phyloP scores from a whole-genome alignment of 768 basidiomycete genomes.

The Boletus vinaceobasis region DNA sequence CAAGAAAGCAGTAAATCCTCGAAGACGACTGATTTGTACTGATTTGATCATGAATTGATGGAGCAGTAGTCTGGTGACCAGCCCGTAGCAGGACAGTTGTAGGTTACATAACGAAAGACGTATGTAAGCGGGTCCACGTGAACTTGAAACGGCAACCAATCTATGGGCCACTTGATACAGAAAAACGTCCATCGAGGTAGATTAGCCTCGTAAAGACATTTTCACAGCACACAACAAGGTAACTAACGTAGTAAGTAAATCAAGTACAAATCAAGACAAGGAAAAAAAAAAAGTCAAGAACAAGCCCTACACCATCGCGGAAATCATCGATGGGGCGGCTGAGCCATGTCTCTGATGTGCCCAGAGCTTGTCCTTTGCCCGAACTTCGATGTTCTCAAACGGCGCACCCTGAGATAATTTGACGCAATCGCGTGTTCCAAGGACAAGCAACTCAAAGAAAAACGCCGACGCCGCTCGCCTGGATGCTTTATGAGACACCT shows the following conservation, averaged over 20 bases:
- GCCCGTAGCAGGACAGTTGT: too few relatives aligned
- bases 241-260: neutral
- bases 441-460: slow-evolving; percentile 96
- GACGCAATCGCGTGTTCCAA: slow-evolving; percentile 90
- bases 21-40: neutral
- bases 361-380: slow-evolving; percentile 83
- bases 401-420: slow-evolving; percentile 69
- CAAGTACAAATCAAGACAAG: slow-evolving; percentile 16
- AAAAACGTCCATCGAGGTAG: neutral
- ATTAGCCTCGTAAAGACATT: neutral
- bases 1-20: neutral
- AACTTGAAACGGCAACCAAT: neutral
- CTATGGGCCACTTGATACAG: slow-evolving; percentile 8
- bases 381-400: slow-evolving; percentile 84
- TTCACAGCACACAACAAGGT: neutral
- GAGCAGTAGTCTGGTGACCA: too few relatives aligned
- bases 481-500: slow-evolving; percentile 80
- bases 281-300: neutral
- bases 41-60: neutral
- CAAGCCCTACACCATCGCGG: slow-evolving; percentile 34
- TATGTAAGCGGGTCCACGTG: too few relatives aligned
- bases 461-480: slow-evolving; percentile 91
- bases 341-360: slow-evolving; percentile 55
- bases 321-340: slow-evolving; percentile 43
- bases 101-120: too few relatives aligned